These are phyloP conservation scores for Coniochaeta sp. DNA, from an alignment of 2,329 filamentous ascomycete genomes.

Conservation along the genomic window DNA sequence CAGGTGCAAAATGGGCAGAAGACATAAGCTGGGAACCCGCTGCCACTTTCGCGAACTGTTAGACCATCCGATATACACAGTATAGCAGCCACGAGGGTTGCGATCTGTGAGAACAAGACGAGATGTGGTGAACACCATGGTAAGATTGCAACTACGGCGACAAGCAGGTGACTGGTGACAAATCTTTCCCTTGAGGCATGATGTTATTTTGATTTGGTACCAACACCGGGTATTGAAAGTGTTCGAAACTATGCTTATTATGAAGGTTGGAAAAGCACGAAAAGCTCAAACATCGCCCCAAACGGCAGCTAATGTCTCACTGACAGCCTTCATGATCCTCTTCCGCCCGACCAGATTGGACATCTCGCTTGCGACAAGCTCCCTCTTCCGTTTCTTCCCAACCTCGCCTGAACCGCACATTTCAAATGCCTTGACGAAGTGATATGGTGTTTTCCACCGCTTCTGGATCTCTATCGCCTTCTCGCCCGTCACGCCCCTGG, in stretches of 20 bases:
- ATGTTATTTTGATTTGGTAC: background rate
- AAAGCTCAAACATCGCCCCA: constrained; percentile 46
- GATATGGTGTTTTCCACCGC: constrained; percentile 66
- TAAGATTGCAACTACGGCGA: background rate
- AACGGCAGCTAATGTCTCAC: constrained; percentile 63
- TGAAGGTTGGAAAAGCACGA: background rate
- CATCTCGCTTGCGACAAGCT: constrained; percentile 52
- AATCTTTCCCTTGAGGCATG: background rate
- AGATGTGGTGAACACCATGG: background rate
- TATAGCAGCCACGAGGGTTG: background rate
- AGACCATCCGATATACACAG: background rate
- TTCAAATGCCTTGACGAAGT: constrained; percentile 64
- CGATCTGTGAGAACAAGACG: background rate
- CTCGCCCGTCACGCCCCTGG: constrained; percentile 65
- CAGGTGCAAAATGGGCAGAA: too few relatives aligned
- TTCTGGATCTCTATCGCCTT: constrained; percentile 75
- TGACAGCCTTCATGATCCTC: constrained; percentile 59
- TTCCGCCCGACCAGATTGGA: constrained; percentile 56
- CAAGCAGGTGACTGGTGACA: background rate
- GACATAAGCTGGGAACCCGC: too few relatives aligned
- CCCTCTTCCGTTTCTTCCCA: constrained; percentile 48
- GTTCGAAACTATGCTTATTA: background rate
- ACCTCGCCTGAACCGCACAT: constrained; percentile 39
- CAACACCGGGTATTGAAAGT: background rate
- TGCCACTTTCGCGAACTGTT: too few relatives aligned